Evolutionary conservation across 345 rosid genomes (phyloP).

Genomic region (Theobroma cacao): DNA sequence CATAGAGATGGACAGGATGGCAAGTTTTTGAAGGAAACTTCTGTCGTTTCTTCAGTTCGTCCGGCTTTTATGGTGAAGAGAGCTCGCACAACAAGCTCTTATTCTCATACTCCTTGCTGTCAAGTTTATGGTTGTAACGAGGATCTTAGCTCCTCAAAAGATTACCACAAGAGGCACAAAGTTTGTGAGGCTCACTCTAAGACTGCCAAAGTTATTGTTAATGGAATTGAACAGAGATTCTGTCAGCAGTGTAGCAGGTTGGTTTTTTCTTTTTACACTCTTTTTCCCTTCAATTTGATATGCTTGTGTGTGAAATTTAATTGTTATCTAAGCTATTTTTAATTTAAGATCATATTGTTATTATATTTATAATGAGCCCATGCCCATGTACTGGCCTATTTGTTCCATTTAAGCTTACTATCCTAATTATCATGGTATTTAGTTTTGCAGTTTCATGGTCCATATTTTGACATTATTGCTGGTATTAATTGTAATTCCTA

Average conservation of each 20-base stretch:
- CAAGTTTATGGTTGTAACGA: constrained; percentile 74
- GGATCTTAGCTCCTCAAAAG: constrained; percentile 69
- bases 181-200: constrained; percentile 84
- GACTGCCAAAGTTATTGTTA: constrained; percentile 64
- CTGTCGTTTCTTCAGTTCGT: constrained; percentile 21
- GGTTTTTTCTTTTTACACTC: constrained; percentile 5
- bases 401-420: background rate
- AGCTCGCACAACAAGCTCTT: constrained; percentile 25
- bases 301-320: background rate
- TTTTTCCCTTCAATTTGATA: constrained; percentile 3
- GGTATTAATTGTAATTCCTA: constrained; percentile 10
- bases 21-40: constrained; percentile 19
- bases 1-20: constrained; percentile 26
- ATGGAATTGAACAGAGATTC: constrained; percentile 73
- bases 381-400: background rate
- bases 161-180: constrained; percentile 79
- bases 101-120: constrained; percentile 43
- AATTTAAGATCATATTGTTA: background rate
- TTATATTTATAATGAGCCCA: background rate
- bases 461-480: background rate
- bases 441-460: background rate
- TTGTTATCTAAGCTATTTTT: background rate
- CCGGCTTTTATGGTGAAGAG: constrained; percentile 32
- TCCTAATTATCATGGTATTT: background rate
- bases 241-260: constrained; percentile 98